Evolutionary conservation across 352 stramenopile genomes (phyloP).

Genomic region (Phytophthora colocasiae): DNA sequence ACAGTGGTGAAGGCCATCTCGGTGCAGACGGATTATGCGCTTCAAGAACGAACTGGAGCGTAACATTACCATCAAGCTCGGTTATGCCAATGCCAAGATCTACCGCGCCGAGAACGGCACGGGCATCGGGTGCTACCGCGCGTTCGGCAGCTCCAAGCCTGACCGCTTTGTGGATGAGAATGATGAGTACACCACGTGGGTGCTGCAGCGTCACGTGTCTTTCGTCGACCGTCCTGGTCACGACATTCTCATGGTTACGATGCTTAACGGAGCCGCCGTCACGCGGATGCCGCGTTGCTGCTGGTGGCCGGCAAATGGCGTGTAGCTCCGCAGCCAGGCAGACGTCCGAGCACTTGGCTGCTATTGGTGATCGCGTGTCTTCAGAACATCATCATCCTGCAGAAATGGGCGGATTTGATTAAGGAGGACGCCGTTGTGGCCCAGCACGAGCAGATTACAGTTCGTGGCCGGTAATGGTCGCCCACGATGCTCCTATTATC

Average conservation of each 20-base stretch:
- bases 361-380: constrained; percentile 99
- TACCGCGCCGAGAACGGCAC: constrained; percentile 91
- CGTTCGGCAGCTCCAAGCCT: constrained; percentile 88
- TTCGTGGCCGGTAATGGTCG: constrained; percentile 91
- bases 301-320: constrained; percentile 98
- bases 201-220: constrained; percentile 97
- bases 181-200: constrained; percentile 92
- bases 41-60: constrained; percentile 99
- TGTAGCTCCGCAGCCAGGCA: constrained; percentile 99
- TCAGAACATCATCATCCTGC: constrained; percentile 99
- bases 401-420: constrained; percentile 99
- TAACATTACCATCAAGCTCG: constrained; percentile 99
- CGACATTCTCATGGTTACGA: constrained; percentile 99
- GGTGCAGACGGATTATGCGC: constrained; percentile 97
- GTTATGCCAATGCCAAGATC: constrained; percentile 99
- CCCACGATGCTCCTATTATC: constrained; percentile 98
- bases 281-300: constrained; percentile 99
- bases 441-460: constrained; percentile 98
- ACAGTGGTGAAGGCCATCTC: constrained; percentile 99
- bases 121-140: constrained; percentile 89
- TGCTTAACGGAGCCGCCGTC: constrained; percentile 99
- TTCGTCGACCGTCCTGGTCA: constrained; percentile 99
- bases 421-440: constrained; percentile 98
- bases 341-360: constrained; percentile 99
- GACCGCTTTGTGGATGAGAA: constrained; percentile 88